A percentile compares a stretch with the other conserved stretches of the same genome.
Evolutionary conservation across 169 alveolate species (phyloP).

Genomic region (Plasmodium coatneyi): DNA sequence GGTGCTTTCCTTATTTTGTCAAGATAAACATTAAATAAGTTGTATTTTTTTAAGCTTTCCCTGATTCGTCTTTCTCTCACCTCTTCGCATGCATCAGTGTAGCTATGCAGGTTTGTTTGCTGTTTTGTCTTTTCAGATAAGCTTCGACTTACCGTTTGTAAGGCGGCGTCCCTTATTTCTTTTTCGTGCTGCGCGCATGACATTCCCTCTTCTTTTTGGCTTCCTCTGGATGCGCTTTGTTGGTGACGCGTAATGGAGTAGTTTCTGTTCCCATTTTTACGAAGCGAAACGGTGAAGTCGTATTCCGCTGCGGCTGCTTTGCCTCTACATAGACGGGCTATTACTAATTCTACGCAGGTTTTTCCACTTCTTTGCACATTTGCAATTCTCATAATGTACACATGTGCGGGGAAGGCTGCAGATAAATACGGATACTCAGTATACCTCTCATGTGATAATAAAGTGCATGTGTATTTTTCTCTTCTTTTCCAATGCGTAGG

Average conservation of each 20-base stretch:
- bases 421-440: neutral
- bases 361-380: conserved; percentile 4
- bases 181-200: neutral
- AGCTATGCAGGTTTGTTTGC: neutral
- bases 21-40: conserved; percentile 63
- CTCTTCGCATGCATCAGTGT: neutral
- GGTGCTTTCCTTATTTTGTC: conserved; percentile 50
- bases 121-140: neutral
- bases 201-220: neutral
- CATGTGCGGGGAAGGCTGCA: neutral
- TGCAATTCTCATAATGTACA: conserved; percentile 31
- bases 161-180: neutral
- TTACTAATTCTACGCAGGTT: neutral
- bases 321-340: neutral
- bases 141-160: neutral
- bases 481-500: neutral
- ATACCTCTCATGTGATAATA: neutral
- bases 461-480: neutral
- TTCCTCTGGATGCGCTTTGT: neutral
- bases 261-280: conserved; percentile 26
- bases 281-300: neutral
- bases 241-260: neutral
- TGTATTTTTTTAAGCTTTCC: conserved; percentile 59
- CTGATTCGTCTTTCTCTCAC: conserved; percentile 10
- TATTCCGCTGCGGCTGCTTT: neutral